These are phyloP conservation scores for Vitis riparia DNA, from an alignment of 164 flowering plant genomes.

Conservation along the genomic window DNA sequence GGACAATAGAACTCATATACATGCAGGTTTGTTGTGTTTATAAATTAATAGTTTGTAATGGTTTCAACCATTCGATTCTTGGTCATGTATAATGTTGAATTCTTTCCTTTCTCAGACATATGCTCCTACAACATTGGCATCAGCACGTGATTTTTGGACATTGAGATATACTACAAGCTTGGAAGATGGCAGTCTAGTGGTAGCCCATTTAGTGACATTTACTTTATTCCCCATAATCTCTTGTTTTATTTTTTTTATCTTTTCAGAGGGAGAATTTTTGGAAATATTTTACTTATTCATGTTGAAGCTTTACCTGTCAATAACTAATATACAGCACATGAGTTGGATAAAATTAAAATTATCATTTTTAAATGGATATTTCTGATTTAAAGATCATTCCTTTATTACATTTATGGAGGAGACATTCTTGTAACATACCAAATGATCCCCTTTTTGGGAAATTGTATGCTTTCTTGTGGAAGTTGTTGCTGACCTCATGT, in stretches of 20 bases:
- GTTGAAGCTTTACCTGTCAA: too few species aligned
- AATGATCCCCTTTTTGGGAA: too few species aligned
- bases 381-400: too few species aligned
- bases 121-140: conserved; percentile 90
- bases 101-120: conserved; percentile 43
- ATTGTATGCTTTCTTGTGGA: too few species aligned
- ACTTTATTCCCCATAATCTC: background rate
- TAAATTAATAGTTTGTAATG: too few species aligned
- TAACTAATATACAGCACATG: too few species aligned
- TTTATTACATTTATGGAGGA: too few species aligned
- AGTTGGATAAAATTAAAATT: too few species aligned
- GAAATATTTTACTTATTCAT: too few species aligned
- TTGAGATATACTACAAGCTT: conserved; percentile 68
- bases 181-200: conserved; percentile 92
- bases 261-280: background rate
- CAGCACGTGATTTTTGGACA: conserved; percentile 90
- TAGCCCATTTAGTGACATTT: conserved; percentile 15
- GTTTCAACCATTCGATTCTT: background rate
- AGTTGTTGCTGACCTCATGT: too few species aligned
- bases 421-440: too few species aligned
- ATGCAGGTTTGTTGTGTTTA: conserved; percentile 54
- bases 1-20: conserved; percentile 76
- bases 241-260: background rate
- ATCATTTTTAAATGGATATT: too few species aligned
- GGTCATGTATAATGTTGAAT: background rate